Percentiles rank a stretch among this genome's conserved stretches.
Evolutionary conservation across 441 rosid species (phyloP).

Genomic region (Aleurites moluccanus): DNA sequence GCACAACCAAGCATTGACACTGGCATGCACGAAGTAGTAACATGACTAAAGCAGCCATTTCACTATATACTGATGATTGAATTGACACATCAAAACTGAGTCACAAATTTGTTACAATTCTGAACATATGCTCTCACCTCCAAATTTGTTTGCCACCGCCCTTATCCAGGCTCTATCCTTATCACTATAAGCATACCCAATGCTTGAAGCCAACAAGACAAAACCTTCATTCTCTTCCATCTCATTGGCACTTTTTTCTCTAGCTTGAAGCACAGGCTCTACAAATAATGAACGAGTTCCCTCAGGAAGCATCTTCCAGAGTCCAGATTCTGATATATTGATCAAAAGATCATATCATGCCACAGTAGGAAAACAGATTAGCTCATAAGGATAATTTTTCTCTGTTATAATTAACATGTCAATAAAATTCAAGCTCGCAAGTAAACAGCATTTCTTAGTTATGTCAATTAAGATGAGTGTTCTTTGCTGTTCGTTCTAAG

Average conservation of each 20-base stretch:
- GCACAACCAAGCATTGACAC: constrained; percentile 1
- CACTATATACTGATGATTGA: background rate
- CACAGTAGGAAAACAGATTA: background rate
- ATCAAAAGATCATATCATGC: constrained; percentile 24
- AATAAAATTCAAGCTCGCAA: constrained; percentile 2
- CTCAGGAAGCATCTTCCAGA: constrained; percentile 53
- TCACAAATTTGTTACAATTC: constrained; percentile 22
- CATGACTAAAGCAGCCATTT: constrained; percentile 4
- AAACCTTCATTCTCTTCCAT: constrained; percentile 46
- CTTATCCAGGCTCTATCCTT: constrained; percentile 82
- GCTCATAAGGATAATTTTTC: background rate
- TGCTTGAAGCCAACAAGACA: constrained; percentile 71
- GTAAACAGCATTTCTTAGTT: background rate
- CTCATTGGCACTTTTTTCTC: constrained; percentile 28
- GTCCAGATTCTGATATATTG: constrained; percentile 49
- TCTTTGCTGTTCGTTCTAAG: background rate
- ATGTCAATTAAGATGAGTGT: background rate
- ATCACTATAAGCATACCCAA: constrained; percentile 61
- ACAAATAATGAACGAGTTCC: constrained; percentile 53
- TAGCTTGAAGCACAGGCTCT: constrained; percentile 48
- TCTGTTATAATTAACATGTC: background rate
- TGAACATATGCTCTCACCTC: constrained; percentile 40
- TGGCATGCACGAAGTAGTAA: background rate
- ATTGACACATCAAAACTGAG: background rate
- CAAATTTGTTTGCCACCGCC: constrained; percentile 69